Base-by-base conservation (phyloP, 495 filamentous ascomycete species). In the Neurospora tetraspora region DNA sequence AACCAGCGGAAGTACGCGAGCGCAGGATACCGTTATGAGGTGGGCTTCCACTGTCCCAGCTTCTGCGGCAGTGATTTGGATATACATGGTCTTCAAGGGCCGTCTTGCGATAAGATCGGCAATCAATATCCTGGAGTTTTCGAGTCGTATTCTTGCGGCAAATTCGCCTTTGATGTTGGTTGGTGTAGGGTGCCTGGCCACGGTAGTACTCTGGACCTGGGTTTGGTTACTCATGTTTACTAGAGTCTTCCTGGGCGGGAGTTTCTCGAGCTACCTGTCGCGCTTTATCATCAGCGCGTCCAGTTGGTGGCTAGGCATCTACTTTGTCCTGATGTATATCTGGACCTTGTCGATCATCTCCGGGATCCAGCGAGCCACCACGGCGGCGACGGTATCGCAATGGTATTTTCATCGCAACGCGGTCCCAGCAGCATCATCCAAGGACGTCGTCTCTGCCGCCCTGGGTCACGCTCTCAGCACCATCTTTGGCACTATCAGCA, bases 341-440 rank as follows among this genome's bases (percentile, higher is more conserved):
- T 99, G 96, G 96, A 97, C 94, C 2, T 85, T 98, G 23, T 91
- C 91, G 23, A 88, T 98, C 71, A 87, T 94, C 76, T 88, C 91
- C 38, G 94, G 94, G 39, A 87, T 98, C 27, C 95, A 98, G 78
- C 91, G 96, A 71, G 88, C 93, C 47, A 94, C 94, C 23, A 97
- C 96, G 18, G 94, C 94, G 61, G 96, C 96, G 69, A 97, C 95
- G 12, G 96, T 98, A 42, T 94, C 91, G 23, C 96, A 99, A 80
- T 99, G 96, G 96, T 99, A 99, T 80, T 99, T 98, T 81, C 95
- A 98, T 81, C 92, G 96, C 70, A 90, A 97, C 71, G 88, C 89
- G 31, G 88, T 89, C 42, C 94, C 96, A 12, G 86, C 91, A 23
- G 88, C 93, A 11, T 88, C 91, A 4, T 92, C 92, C 1, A 86